Base-by-base conservation (phyloP, 352 stramenopile species). In the Pythium dissimile region DNA sequence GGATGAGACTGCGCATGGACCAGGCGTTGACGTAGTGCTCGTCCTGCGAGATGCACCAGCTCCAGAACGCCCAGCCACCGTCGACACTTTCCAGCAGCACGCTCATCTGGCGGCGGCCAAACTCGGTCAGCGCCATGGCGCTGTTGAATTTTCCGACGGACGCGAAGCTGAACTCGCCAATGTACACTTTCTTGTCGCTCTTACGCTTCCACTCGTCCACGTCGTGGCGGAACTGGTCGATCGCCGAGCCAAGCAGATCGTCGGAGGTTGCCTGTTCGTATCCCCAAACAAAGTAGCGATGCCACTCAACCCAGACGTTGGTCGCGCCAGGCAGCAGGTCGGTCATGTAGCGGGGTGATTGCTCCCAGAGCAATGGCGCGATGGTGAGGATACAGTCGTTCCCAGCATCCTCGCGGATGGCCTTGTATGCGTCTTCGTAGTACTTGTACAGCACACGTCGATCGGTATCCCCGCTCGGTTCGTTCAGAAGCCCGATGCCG, bases 261-360 rank as follows among this genome's bases (percentile, higher is more conserved):
- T 60, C 54, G 21, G 86, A 75, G 16, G 62, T 77, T 18, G 71
- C 61, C 6, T 78, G 42, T 54, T 91, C 75, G 66, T 86, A 89
- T 48, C 84, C 84, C 84, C 81, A 94, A 1, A 92, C 68, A 50
- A 92, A 91, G 65, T 92, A 94, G 35, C 66, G 77, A 43, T 94
- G 84, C 80, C 81, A 94, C 27, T 94, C 84, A 21, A 89, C 73
- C 84, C 81, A 92, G 10, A 92, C 81, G 31, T 94, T 94, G 16
- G 46, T 78, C 47, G 75, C 86, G 31, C 59, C 62, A 0, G 74
- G 69, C 66, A 91, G 75, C 28, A 93, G 73, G 21, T 73, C 73
- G 3, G 64, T 75, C 49, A 90, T 72, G 9, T 69, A 52, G 9
- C 74, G 65, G 0, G 77, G 64, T 2, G 41, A 62, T 43, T 90